Evolutionary conservation across 2,329 filamentous ascomycete genomes (phyloP), one percentile per base, ranked within the genome.

Genomic region (Trichoderma asperellum): DNA sequence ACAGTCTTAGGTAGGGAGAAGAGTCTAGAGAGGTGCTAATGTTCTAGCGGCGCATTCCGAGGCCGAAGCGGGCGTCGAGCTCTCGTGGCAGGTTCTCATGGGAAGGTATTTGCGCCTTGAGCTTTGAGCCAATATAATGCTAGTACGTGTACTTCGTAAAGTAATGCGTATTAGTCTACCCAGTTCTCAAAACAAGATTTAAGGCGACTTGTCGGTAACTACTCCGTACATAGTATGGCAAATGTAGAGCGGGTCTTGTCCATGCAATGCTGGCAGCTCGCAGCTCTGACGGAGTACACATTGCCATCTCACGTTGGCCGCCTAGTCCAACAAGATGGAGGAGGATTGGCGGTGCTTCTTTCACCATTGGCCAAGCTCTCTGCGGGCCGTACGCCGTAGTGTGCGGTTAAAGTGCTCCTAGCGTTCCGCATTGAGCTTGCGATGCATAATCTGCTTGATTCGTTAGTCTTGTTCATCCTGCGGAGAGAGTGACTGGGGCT

Each of bases 321-420:
- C 63, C 63, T 32, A 55, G 27, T 52, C 24, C 14, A 18, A 66
- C 27, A 43, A 32, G 29, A 52, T 18, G 40, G 53, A 66, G 53
- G 63, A 49, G n/a, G 55, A 37, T 32, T 37, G 29, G 29, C 53
- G 21, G 32, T 57, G 35, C 29, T 58, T 52, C 40, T 27, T n/a
- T n/a, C 35, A 24, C 40, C 12, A 59, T 66, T 66, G 63, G 63
- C 35, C 40, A 47, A n/a, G 16, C 55, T 58, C 58, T 35, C 55
- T 47, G 55, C 63, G 63, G 63, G 63, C 63, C 55, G 63, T 59
- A 58, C 53, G 57, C 55, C 55, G 57, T 66, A 66, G 63, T 58
- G 63, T 66, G 63, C 55, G 63, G 63, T 66, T 66, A 66, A 66
- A 37, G 40, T 59, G 63, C 27, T 59, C 37, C 52, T 49, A 47